phyloP scores from a whole-genome alignment of 805 yeast genomes.

The Ogataea zsoltii region DNA sequence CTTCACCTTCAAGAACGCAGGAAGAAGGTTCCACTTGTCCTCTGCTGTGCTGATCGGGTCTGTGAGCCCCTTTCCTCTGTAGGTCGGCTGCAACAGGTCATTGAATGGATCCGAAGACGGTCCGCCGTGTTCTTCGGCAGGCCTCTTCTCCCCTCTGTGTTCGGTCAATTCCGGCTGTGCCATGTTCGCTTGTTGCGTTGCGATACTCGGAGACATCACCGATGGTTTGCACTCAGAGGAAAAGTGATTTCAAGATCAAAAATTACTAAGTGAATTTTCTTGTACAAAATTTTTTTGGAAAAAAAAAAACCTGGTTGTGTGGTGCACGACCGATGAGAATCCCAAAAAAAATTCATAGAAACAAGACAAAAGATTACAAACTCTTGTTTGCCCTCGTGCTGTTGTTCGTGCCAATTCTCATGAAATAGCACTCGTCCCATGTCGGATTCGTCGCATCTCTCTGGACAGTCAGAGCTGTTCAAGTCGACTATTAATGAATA shows the following conservation, averaged over 20 bases:
- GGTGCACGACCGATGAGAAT: no score
- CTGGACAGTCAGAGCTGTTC: slow-evolving; percentile 39
- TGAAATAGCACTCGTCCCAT: background rate
- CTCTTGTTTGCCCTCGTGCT: no score
- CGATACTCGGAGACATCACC: background rate
- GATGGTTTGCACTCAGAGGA: background rate
- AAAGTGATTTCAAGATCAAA: no score
- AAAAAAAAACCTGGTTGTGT: no score
- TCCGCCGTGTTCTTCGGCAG: slow-evolving; percentile 2
- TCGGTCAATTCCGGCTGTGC: background rate
- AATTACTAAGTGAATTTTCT: no score
- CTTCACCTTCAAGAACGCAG: slow-evolving; percentile 93
- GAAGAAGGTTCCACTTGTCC: slow-evolving; percentile 95
- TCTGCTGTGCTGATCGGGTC: slow-evolving; percentile 90
- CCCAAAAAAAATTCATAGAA: no score
- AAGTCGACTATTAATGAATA: slow-evolving; percentile 83
- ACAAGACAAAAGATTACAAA: no score
- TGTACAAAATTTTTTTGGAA: no score
- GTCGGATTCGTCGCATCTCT: slow-evolving; percentile 5
- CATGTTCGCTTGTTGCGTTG: background rate
- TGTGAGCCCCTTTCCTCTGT: slow-evolving; percentile 81
- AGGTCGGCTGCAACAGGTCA: slow-evolving; percentile 76
- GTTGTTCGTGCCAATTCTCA: no score
- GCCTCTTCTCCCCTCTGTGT: slow-evolving; percentile 6
- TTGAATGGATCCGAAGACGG: slow-evolving; percentile 53